Evolutionary conservation across 2,329 filamentous ascomycete genomes (phyloP), one percentile per base, ranked within the genome.

Genomic region (Xylaria sp.): DNA sequence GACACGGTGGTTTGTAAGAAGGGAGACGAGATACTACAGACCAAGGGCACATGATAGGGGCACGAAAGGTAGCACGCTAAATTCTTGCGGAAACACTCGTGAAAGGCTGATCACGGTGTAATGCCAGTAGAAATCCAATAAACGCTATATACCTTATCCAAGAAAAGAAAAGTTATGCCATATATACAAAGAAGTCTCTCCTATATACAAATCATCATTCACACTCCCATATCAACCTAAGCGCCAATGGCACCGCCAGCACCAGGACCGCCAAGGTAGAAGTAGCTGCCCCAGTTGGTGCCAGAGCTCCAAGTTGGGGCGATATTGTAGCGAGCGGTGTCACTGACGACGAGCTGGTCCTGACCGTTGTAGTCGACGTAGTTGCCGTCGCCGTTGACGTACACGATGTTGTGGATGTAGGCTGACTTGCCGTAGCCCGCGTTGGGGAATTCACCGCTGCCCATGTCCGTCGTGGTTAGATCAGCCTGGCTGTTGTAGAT

Each of bases 401-500:
- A 52, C 15, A n/a, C 6, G 56, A 67, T 67, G 28, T 67, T 65
- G 47, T 60, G 65, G 33, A 67, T 62, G 53, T 67, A 67, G n/a
- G 59, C 65, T 8, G 65, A 60, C 62, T 61, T 63, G 17, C 65
- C 65, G 35, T 45, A 63, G 23, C 65, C 65, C 12, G 59, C 19
- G 12, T 33, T 2, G 11, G 65, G 65, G n/a, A 50, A 65, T 62
- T 67, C 65, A 33, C 62, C 65, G 35, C 65, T 67, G 56, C 65
- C 65, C 65, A 67, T 67, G 45, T 65, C 65, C 19, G 65, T 67
- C 7, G 59, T 65, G n/a, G 65, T 65, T 43, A 65, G 1, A 0
- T 42, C 40, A 0, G 35, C 33, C 59, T 59, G 52, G 59, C 62
- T 58, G 59, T 65, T 67, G 56, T 53, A 67, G 63, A 67, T 65